These are phyloP conservation scores for Rhododendron mucronatum DNA, from an alignment of 148 eudicot genomes.

Conservation along the genomic window DNA sequence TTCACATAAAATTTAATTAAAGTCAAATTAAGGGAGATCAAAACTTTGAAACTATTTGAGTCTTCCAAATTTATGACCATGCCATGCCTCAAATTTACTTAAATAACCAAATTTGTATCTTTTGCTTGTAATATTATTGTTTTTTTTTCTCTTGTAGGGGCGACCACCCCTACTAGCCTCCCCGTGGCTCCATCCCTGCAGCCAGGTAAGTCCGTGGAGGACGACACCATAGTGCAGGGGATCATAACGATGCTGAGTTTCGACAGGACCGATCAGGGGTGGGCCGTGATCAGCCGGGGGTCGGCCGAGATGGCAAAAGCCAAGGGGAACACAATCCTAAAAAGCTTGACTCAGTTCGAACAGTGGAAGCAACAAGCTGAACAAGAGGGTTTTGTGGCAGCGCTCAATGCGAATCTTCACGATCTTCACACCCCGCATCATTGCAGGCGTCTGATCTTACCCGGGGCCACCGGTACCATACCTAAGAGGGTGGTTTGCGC, in stretches of 20 bases:
- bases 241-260: slow-evolving; percentile 51
- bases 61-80: no score
- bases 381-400: slow-evolving; percentile 50
- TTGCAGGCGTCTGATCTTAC: slow-evolving; percentile 74
- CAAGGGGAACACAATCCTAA: slow-evolving; percentile 39
- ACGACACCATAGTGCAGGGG: slow-evolving; percentile 36
- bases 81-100: no score
- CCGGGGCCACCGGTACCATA: slow-evolving; percentile 44
- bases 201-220: not conserved
- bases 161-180: no score
- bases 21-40: no score
- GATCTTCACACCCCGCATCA: slow-evolving; percentile 63
- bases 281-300: slow-evolving; percentile 68
- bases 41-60: not conserved
- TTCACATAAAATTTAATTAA: no score
- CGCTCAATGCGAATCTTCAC: slow-evolving; percentile 37
- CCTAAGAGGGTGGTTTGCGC: slow-evolving; percentile 62
- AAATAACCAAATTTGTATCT: no score
- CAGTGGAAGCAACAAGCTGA: slow-evolving; percentile 49
- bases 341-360: slow-evolving; percentile 29
- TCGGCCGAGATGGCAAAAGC: slow-evolving; percentile 45
- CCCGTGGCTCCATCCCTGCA: no score
- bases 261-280: slow-evolving; percentile 64
- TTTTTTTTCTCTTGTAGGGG: no score
- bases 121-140: no score